Percentiles rank a stretch among this genome's conserved stretches.
These are phyloP conservation scores for Medicago truncatula DNA, from an alignment of 306 rosid genomes.

Conservation along the genomic window MtrunA17r5.0-ANR NC_053048.1:5153501-5154000, in stretches of 20 bases:
- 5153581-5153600: not conserved
- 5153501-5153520: conserved; percentile 47
- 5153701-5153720: conserved; percentile 25
- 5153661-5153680: conserved; percentile 35
- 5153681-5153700: conserved; percentile 43
- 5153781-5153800: not conserved
- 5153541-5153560: conserved; percentile 44
- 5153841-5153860: conserved; percentile 29
- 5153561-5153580: conserved; percentile 1
- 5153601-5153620: conserved; percentile 30
- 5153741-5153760: not conserved
- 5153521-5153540: conserved; percentile 41
- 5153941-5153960: not conserved
- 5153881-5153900: conserved; percentile 40
- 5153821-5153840: rapidly evolving
- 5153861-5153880: conserved; percentile 35
- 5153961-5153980: not conserved
- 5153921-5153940: not conserved
- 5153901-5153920: conserved; percentile 26
- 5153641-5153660: conserved; percentile 16
- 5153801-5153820: conserved; percentile 5
- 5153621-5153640: conserved; percentile 37
- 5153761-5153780: not conserved
- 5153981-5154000: not conserved
- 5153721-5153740: conserved; percentile 1